A percentile compares a stretch with the other conserved stretches of the same genome.
phyloP scores from a whole-genome alignment of 1,284 basidiomycete species.

The Pisolithus thermaeus region DNA sequence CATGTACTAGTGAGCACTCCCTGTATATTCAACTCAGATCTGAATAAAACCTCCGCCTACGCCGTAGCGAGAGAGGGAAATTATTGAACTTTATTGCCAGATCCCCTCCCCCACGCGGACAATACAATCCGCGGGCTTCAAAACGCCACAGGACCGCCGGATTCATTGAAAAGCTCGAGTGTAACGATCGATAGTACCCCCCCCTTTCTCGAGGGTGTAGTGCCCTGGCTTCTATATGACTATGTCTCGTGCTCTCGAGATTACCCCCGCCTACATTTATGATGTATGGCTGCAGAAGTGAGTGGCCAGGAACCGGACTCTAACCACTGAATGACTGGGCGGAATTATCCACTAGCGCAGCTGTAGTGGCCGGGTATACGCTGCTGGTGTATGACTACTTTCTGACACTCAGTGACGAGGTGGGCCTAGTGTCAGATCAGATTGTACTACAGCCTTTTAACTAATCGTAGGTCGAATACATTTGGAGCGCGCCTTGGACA shows the following conservation, averaged over 20 bases:
- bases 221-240: neutral
- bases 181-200: too few relatives aligned
- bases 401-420: slow-evolving; percentile 7
- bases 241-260: neutral
- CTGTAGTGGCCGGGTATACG: neutral
- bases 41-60: too few relatives aligned
- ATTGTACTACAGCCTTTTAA: neutral
- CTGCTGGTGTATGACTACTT: slow-evolving; percentile 9
- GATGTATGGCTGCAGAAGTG: neutral
- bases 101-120: too few relatives aligned
- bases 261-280: neutral
- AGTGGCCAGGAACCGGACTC: neutral
- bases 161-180: too few relatives aligned
- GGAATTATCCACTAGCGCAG: neutral
- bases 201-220: neutral
- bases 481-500: slow-evolving; percentile 10
- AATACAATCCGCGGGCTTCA: too few relatives aligned
- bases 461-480: slow-evolving; percentile 1
- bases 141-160: too few relatives aligned
- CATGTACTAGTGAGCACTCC: too few relatives aligned
- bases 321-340: too few relatives aligned
- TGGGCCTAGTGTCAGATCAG: neutral
- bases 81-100: too few relatives aligned
- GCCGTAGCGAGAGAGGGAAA: too few relatives aligned
- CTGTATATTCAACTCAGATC: too few relatives aligned